Percentiles rank a stretch among this genome's conserved stretches.
These are phyloP conservation scores for Nakazawaea wyomingensis DNA, from an alignment of 805 yeast genomes.

Conservation along the genomic window DNA sequence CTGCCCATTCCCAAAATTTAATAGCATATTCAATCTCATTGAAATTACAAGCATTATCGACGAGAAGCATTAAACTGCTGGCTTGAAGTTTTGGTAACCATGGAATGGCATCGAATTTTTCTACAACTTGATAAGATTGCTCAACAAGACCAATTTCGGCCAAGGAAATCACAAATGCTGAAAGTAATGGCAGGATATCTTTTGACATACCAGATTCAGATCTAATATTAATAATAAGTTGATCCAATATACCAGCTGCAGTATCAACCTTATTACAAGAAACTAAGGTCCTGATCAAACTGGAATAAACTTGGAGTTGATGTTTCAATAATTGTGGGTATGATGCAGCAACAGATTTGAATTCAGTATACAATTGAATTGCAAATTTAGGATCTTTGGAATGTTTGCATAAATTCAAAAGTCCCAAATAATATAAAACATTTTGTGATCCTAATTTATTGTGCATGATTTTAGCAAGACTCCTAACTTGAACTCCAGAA, in stretches of 20 bases:
- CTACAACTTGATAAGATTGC: slow-evolving; percentile 21
- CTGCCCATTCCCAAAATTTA: slow-evolving; percentile 26
- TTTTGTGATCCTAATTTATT: slow-evolving; percentile 19
- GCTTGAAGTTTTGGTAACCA: slow-evolving; percentile 31
- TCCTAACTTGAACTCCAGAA: slow-evolving; percentile 15
- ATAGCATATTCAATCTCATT: slow-evolving; percentile 20
- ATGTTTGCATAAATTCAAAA: slow-evolving; percentile 11
- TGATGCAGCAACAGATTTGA: slow-evolving; percentile 19
- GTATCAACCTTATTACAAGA: slow-evolving; percentile 41
- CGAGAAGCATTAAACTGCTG: slow-evolving; percentile 20
- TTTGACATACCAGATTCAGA: slow-evolving; percentile 17
- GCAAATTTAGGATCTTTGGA: slow-evolving; percentile 4
- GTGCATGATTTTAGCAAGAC: slow-evolving; percentile 25
- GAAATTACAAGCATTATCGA: slow-evolving; percentile 19
- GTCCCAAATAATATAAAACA: slow-evolving; percentile 9
- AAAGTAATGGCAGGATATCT: slow-evolving; percentile 17
- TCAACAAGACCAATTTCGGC: slow-evolving; percentile 19
- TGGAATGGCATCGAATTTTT: slow-evolving; percentile 23
- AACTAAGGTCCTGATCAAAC: slow-evolving; percentile 47
- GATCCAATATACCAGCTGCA: slow-evolving; percentile 55
- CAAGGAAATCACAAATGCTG: slow-evolving; percentile 24
- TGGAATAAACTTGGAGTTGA: slow-evolving; percentile 46
- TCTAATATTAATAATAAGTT: slow-evolving; percentile 41
- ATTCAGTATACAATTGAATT: slow-evolving; percentile 31
- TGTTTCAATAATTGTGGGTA: slow-evolving; percentile 15